Conservation (phyloP, 805 yeast genomes). For the Saccharomyces mikatae region DNA sequence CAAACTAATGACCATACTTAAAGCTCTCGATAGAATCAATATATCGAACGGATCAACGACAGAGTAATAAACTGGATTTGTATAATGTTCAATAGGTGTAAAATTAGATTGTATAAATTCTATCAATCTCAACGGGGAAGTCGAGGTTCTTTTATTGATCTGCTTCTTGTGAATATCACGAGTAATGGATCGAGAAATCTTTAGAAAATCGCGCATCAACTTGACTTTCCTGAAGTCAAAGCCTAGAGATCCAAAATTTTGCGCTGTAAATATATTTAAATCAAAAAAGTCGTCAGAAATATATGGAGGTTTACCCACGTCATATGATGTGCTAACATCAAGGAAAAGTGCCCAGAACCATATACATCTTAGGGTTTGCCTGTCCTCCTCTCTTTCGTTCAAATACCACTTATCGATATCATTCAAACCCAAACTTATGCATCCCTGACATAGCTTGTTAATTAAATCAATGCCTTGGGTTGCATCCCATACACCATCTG, state of each 20-base stretch:
- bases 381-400: not conserved
- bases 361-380: slow-evolving; percentile 7
- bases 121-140: slow-evolving; percentile 7
- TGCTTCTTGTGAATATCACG: slow-evolving; percentile 9
- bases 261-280: not conserved
- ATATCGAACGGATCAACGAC: slow-evolving; percentile 19
- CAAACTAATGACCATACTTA: slow-evolving; percentile 20
- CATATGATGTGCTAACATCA: slow-evolving; percentile 23
- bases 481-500: slow-evolving; percentile 17
- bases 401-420: slow-evolving; percentile 17
- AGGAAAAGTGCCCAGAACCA: slow-evolving; percentile 22
- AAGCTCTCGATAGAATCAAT: slow-evolving; percentile 13
- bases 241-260: not conserved
- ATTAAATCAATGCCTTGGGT: slow-evolving; percentile 17
- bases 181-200: slow-evolving; percentile 9
- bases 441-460: slow-evolving; percentile 14
- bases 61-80: slow-evolving; percentile 7
- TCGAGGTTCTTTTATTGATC: slow-evolving; percentile 4
- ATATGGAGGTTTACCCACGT: slow-evolving; percentile 23
- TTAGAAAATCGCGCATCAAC: slow-evolving; percentile 10
- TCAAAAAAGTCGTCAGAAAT: slow-evolving; percentile 15
- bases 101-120: slow-evolving; percentile 11
- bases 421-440: slow-evolving; percentile 20
- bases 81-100: slow-evolving; percentile 13
- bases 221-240: slow-evolving; percentile 3